phyloP scores from a whole-genome alignment of 1,284 basidiomycete genomes.

The Puccinia polysora region DNA sequence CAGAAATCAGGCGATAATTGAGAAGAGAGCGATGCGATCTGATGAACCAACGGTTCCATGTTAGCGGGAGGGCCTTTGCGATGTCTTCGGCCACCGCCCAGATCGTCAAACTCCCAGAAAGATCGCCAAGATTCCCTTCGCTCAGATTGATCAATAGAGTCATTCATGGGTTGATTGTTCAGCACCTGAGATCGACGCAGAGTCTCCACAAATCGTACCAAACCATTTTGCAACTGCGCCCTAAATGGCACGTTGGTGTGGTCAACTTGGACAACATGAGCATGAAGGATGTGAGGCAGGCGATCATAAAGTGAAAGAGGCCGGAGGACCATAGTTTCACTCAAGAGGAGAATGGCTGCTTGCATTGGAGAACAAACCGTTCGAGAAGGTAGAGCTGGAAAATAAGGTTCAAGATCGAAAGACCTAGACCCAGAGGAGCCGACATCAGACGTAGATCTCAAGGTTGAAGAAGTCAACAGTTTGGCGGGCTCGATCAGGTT shows the following conservation, averaged over 20 bases:
- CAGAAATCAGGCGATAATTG: constrained; percentile 25
- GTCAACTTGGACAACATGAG: constrained; percentile 40
- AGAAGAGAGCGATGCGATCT: constrained; percentile 24
- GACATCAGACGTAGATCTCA: not conserved
- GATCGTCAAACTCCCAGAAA: constrained; percentile 43
- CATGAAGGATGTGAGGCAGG: constrained; percentile 31
- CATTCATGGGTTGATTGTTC: not conserved
- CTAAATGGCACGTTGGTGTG: constrained; percentile 32
- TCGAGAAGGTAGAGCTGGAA: constrained; percentile 35
- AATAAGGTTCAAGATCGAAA: constrained; percentile 30
- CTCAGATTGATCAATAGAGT: not conserved
- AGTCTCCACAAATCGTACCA: constrained; percentile 31
- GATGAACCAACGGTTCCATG: constrained; percentile 30
- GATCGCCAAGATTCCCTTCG: constrained; percentile 35
- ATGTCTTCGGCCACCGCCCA: constrained; percentile 28
- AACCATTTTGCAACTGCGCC: constrained; percentile 35
- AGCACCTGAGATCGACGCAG: constrained; percentile 11
- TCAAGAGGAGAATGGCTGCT: constrained; percentile 33
- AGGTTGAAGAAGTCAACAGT: constrained; percentile 11
- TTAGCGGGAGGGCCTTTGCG: constrained; percentile 36
- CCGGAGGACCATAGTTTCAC: constrained; percentile 36
- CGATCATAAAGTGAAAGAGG: constrained; percentile 29
- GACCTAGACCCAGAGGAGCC: not conserved
- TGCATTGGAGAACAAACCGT: constrained; percentile 36
- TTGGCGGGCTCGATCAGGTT: constrained; percentile 37